Conservation (phyloP, 257 asterid species). For the Leonotis leonurus region DNA sequence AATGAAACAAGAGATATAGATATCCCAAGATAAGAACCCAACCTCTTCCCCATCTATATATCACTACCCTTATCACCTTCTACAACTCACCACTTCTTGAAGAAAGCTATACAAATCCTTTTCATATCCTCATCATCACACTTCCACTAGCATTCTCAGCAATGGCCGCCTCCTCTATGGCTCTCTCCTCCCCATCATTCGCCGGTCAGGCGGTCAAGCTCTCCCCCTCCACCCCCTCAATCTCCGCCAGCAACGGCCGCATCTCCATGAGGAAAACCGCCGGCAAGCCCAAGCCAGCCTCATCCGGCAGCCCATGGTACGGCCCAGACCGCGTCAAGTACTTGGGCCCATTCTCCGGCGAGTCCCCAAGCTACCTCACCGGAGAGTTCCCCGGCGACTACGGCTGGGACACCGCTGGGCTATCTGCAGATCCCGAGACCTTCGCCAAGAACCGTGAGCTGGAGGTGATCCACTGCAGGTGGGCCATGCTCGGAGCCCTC, state of each 20-base stretch:
- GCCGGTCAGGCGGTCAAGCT: constrained; percentile 40
- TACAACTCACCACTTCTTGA: not conserved
- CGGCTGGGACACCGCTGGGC: constrained; percentile 66
- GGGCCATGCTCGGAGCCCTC: constrained; percentile 88
- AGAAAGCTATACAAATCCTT: not conserved
- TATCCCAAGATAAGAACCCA: not conserved
- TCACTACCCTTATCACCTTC: not conserved
- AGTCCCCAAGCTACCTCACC: constrained; percentile 59
- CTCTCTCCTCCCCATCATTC: constrained; percentile 49
- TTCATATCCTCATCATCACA: not conserved
- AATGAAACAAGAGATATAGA: not conserved
- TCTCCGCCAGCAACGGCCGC: constrained; percentile 23
- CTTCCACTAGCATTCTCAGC: not conserved
- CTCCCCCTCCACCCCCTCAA: constrained; percentile 26
- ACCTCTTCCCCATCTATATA: not conserved
- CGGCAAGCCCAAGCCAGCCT: constrained; percentile 31
- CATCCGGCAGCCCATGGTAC: constrained; percentile 60
- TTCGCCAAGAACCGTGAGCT: constrained; percentile 73
- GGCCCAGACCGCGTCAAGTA: constrained; percentile 65
- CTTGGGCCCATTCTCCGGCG: constrained; percentile 69
- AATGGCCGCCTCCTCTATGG: constrained; percentile 51
- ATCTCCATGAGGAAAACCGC: constrained; percentile 34
- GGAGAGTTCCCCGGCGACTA: constrained; percentile 75
- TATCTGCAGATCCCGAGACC: constrained; percentile 67
- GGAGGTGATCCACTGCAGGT: constrained; percentile 63